These are phyloP conservation scores for Tephrocybe rancida DNA, from an alignment of 768 basidiomycete genomes.

Conservation along the genomic window DNA sequence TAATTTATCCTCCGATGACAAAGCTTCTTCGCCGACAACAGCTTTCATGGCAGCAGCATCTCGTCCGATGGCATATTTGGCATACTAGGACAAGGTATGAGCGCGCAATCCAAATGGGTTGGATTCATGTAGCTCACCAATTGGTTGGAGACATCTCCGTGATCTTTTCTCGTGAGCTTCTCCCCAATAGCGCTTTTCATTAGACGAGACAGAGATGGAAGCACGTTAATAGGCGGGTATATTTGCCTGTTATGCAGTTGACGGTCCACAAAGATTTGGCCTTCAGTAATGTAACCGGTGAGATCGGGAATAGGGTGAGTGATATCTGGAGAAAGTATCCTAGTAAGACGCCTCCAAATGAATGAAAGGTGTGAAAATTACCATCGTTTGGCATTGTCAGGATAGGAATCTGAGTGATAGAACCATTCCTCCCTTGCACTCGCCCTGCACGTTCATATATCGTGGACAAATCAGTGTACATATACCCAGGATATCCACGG, in stretches of 20 bases:
- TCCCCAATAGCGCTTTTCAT: constrained; percentile 99
- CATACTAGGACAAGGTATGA: constrained; percentile 59
- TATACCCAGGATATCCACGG: constrained; percentile 97
- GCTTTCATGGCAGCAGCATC: constrained; percentile 99
- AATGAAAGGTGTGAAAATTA: constrained; percentile 37
- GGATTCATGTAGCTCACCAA: constrained; percentile 58
- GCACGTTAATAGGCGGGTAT: constrained; percentile 99
- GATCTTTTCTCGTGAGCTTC: constrained; percentile 95
- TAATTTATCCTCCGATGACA: constrained; percentile 93
- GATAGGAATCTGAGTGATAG: constrained; percentile 99
- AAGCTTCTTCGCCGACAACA: constrained; percentile 97
- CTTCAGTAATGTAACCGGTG: constrained; percentile 99
- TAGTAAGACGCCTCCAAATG: constrained; percentile 17
- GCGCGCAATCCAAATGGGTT: neutral
- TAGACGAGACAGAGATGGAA: constrained; percentile 96
- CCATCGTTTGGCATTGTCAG: constrained; percentile 99
- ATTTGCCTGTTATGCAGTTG: constrained; percentile 96
- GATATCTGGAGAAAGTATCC: constrained; percentile 67
- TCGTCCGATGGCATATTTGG: constrained; percentile 97
- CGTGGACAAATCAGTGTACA: constrained; percentile 99
- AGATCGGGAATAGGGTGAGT: constrained; percentile 99
- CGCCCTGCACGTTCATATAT: constrained; percentile 99
- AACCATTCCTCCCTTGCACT: constrained; percentile 96
- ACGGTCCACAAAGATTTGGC: constrained; percentile 98
- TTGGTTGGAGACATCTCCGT: constrained; percentile 99